Percentiles rank a stretch among this genome's conserved stretches.
phyloP scores from a whole-genome alignment of 225 moss, liverwort and hornwort genomes.

The Polytrichum formosum region DNA sequence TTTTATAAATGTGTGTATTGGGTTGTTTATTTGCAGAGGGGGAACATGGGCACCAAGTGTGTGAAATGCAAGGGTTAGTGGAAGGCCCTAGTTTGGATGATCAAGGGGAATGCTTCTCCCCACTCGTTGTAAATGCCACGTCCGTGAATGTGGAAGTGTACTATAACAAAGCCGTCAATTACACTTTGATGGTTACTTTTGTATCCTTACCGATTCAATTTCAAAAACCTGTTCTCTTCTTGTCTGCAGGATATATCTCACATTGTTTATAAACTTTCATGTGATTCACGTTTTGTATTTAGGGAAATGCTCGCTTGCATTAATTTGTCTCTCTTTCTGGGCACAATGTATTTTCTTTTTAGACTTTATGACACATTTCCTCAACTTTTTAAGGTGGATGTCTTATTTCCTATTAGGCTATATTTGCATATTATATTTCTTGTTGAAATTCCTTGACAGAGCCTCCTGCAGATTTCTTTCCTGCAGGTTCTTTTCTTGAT shows the following conservation, averaged over 20 bases:
- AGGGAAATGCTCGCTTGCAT: too few species aligned
- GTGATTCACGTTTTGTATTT: too few species aligned
- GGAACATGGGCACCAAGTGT: conserved; percentile 79
- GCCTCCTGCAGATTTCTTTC: conserved; percentile 68
- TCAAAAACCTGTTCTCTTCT: too few species aligned
- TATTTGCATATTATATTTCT: too few species aligned
- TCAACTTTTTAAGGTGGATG: too few species aligned
- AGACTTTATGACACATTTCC: too few species aligned
- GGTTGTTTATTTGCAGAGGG: conserved; percentile 42
- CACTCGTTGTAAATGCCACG: conserved; percentile 82
- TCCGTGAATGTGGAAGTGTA: conserved; percentile 94
- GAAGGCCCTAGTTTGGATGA: conserved; percentile 89
- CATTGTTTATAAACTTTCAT: too few species aligned
- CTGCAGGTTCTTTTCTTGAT: conserved; percentile 97
- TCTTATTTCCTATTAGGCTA: too few species aligned
- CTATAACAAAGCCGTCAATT: conserved; percentile 97
- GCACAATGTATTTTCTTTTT: too few species aligned
- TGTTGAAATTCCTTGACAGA: neutral
- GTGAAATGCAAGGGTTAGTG: conserved; percentile 96
- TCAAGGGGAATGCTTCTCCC: conserved; percentile 90
- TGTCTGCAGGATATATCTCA: too few species aligned
- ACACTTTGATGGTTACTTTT: conserved; percentile 99
- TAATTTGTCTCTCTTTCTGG: too few species aligned
- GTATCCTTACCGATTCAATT: conserved; percentile 52
- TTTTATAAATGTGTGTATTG: too few species aligned